Evolutionary conservation across 257 asterid species (phyloP).

Genomic region (Rhazya stricta): DNA sequence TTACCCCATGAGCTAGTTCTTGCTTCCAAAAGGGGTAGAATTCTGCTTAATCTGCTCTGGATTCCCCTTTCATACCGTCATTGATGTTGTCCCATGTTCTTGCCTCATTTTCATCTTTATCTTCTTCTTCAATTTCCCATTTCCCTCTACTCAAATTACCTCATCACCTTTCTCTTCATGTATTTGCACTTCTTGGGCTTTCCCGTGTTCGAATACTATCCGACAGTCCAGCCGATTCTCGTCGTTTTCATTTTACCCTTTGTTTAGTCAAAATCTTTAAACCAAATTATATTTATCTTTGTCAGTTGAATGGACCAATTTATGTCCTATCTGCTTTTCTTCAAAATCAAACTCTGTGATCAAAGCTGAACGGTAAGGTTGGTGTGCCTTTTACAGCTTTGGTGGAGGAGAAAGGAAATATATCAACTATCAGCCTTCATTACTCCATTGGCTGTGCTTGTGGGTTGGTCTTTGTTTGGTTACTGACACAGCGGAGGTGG

Average conservation of each 20-base stretch:
- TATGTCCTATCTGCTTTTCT: not conserved
- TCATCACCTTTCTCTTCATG: not conserved
- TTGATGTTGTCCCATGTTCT: not conserved
- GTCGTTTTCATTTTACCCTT: not conserved
- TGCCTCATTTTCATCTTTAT: not conserved
- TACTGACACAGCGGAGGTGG: not conserved
- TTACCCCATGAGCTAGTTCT: not conserved
- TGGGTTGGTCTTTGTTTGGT: not conserved
- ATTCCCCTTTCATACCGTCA: not conserved
- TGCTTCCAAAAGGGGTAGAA: constrained; percentile 1
- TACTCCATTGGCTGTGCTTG: not conserved
- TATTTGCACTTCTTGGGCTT: not conserved
- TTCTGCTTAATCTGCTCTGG: constrained; percentile 1
- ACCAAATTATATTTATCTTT: not conserved
- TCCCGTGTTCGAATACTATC: constrained; percentile 2
- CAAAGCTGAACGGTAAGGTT: constrained; percentile 1
- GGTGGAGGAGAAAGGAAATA: not conserved
- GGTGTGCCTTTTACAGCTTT: constrained; percentile 4
- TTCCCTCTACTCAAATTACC: not conserved
- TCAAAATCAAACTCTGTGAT: not conserved
- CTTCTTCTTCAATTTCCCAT: not conserved
- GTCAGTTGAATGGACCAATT: constrained; percentile 1
- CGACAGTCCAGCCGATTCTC: not conserved
- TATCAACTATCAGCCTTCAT: not conserved
- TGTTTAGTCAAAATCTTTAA: constrained; percentile 6